A percentile compares a stretch with the other conserved stretches of the same genome.
These are phyloP conservation scores for Caloboletus firmus DNA, from an alignment of 1,284 basidiomycete genomes.

Conservation along the genomic window DNA sequence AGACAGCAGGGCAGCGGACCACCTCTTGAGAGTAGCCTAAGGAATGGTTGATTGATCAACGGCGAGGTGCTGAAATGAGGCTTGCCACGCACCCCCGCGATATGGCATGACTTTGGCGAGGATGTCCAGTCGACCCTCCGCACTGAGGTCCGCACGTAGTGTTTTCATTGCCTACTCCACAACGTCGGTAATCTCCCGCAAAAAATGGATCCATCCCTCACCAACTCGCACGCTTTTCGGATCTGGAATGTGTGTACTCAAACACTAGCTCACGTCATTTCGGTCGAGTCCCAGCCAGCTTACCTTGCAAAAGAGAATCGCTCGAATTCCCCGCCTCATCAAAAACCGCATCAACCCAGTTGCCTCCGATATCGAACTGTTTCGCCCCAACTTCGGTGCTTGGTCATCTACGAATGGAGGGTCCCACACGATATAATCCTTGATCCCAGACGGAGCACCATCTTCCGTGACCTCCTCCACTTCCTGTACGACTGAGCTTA, in stretches of 20 bases:
- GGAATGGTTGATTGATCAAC: background rate
- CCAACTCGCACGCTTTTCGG: slow-evolving; percentile 80
- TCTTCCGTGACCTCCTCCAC: slow-evolving; percentile 77
- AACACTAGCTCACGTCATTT: background rate
- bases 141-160: slow-evolving; percentile 69
- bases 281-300: background rate
- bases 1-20: slow-evolving; percentile 13
- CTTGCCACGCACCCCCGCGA: slow-evolving; percentile 61
- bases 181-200: background rate
- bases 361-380: slow-evolving; percentile 70
- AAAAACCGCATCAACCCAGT: slow-evolving; percentile 76
- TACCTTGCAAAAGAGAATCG: slow-evolving; percentile 89
- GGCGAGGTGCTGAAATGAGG: background rate
- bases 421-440: slow-evolving; percentile 81
- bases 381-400: slow-evolving; percentile 57
- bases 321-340: slow-evolving; percentile 78
- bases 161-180: slow-evolving; percentile 71
- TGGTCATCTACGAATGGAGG: slow-evolving; percentile 63
- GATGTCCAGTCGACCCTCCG: slow-evolving; percentile 77
- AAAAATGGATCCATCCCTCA: slow-evolving; percentile 35
- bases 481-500: slow-evolving; percentile 35
- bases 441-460: slow-evolving; percentile 79
- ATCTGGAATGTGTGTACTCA: slow-evolving; percentile 45
- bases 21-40: slow-evolving; percentile 62
- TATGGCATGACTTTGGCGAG: slow-evolving; percentile 80